A percentile compares a stretch with the other conserved stretches of the same genome.
These are phyloP conservation scores for Cutaneotrichosporon mucoides DNA, from an alignment of 1,284 basidiomycete genomes.

Conservation along the genomic window DNA sequence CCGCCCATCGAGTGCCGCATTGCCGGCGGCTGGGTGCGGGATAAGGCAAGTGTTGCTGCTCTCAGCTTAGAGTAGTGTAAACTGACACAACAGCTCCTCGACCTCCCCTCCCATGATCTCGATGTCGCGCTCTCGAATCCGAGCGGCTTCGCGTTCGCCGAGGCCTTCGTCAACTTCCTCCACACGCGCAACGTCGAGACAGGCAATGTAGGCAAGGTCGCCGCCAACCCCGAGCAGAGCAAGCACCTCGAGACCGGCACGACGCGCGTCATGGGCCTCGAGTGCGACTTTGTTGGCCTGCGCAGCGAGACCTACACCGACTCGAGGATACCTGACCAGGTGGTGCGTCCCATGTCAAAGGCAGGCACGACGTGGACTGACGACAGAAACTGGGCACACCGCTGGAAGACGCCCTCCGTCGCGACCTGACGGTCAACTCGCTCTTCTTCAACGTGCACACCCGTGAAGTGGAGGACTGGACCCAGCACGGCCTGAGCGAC, in stretches of 20 bases:
- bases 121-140: conserved; percentile 86
- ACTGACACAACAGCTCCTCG: conserved; percentile 63
- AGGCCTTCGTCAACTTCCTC: conserved; percentile 68
- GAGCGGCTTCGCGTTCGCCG: conserved; percentile 87
- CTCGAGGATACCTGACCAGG: conserved; percentile 82
- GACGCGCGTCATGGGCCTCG: conserved; percentile 75
- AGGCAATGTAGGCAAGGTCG: conserved; percentile 70
- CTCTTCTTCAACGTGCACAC: conserved; percentile 96
- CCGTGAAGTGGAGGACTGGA: conserved; percentile 82
- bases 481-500: conserved; percentile 78
- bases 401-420: conserved; percentile 78
- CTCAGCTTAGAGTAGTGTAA: too few relatives aligned
- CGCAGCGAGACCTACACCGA: conserved; percentile 87
- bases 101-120: conserved; percentile 80
- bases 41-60: conserved; percentile 65
- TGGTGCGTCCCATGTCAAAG: conserved; percentile 56
- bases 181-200: conserved; percentile 56
- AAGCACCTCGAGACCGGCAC: conserved; percentile 97
- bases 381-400: conserved; percentile 85
- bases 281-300: conserved; percentile 93
- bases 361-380: background rate
- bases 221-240: conserved; percentile 92
- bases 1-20: conserved; percentile 67
- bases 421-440: conserved; percentile 94
- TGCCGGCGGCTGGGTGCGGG: conserved; percentile 94